Evolutionary conservation across 2,329 filamentous ascomycete genomes (phyloP), one percentile per base, ranked within the genome.

Genomic region (Aureobasidium sp.): DNA sequence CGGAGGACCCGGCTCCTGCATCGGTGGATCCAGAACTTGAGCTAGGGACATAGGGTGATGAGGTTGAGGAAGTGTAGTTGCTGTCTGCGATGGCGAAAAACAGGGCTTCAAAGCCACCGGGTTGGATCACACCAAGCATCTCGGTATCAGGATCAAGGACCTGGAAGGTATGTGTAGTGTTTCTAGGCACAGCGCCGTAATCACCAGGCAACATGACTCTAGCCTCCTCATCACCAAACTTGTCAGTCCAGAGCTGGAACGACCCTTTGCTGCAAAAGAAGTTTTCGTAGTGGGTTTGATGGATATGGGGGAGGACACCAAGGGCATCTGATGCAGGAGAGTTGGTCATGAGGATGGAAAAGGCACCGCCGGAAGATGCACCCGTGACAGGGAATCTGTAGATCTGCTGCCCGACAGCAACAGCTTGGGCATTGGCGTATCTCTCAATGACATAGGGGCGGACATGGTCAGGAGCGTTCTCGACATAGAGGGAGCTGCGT

Each of bases 101-200:
- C 10, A 69, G 67, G 49, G 70, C 74, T 6, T 81, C 78, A 55
- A 81, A 80, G n/a, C 77, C 78, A 36, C 79, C 77, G 3, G 78
- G 78, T 8, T 72, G 69, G 49, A 80, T 76, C 0, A 78, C 71
- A 2, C 78, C 78, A 1, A 76, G 71, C 67, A 81, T 73, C 64
- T 80, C 75, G 5, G 77, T 79, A 64, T 79, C 76, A 0, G 77
- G 77, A 59, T 80, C 78, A 13, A 78, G 66, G 16, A 79, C 70
- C 65, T 79, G 76, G 69, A 80, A 80, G 3, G 77, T 78, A 63
- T 80, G 79, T 1, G 75, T 78, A 1, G 76, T 79, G 63, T 79
- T 75, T 6, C 34, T 34, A 11, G 41, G 50, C 10, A 52, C 50
- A 15, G 75, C 75, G 41, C 77, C 78, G 62, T 77, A 79, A 63